phyloP scores from a whole-genome alignment of 768 basidiomycete genomes.

The Boletus tylopilopsis region DNA sequence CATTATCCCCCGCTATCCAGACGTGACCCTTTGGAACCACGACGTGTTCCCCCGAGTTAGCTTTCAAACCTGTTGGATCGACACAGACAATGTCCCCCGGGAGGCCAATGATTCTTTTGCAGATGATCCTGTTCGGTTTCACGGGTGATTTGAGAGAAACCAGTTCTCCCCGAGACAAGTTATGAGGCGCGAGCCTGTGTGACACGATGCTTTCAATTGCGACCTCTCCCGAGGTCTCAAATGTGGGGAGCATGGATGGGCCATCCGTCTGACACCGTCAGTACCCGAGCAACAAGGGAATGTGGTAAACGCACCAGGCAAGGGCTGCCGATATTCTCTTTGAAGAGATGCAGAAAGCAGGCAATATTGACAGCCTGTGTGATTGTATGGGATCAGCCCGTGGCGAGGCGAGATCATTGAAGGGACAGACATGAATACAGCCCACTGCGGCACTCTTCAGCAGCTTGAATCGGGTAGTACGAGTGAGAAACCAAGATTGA shows the following conservation, averaged over 20 bases:
- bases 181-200: conserved; percentile 44
- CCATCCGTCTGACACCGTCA: conserved; percentile 51
- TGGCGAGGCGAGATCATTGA: neutral
- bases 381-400: conserved; percentile 1
- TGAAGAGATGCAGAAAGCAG: conserved; percentile 60
- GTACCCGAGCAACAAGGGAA: neutral
- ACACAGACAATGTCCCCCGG: conserved; percentile 88
- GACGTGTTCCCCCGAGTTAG: conserved; percentile 69
- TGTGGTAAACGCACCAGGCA: conserved; percentile 41
- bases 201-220: conserved; percentile 63
- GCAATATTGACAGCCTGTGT: conserved; percentile 52
- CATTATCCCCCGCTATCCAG: conserved; percentile 92
- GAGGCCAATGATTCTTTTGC: conserved; percentile 87
- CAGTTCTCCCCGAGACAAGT: conserved; percentile 71
- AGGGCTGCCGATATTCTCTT: conserved; percentile 55
- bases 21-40: conserved; percentile 80
- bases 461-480: conserved; percentile 5
- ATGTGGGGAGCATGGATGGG: conserved; percentile 80
- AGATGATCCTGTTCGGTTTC: conserved; percentile 62
- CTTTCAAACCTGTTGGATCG: conserved; percentile 71
- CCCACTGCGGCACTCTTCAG: conserved; percentile 24
- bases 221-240: conserved; percentile 54
- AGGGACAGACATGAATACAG: conserved; percentile 26
- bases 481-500: conserved; percentile 13
- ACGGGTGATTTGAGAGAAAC: conserved; percentile 69